Evolutionary conservation across 2,329 filamentous ascomycete genomes (phyloP), one percentile per base, ranked within the genome.

Genomic region (Penicillium occitanis): DNA sequence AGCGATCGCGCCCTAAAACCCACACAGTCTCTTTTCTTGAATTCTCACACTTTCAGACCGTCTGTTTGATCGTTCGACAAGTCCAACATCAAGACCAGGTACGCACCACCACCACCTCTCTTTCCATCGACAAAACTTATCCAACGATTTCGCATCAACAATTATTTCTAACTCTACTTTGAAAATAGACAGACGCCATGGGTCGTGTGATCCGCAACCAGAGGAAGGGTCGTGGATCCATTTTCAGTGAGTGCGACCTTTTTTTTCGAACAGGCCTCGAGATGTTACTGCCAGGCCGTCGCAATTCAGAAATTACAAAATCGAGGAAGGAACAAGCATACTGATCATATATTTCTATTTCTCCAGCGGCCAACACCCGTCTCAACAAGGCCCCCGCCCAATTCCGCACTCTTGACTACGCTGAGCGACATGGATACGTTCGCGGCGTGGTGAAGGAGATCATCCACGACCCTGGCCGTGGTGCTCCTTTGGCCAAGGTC

Each of bases 361-460:
- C 65, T 74, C 68, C 78, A 91, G 88, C 88, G 84, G 88, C 90
- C 82, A 87, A 91, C 85, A 93, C 91, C 84, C 90, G 91, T 84
- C 89, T 98, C 80, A 94, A 95, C 87, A 97, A 98, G 89, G 88
- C 90, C 71, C 91, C 92, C 72, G 92, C 94, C 80, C 91, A 96
- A 86, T 98, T 99, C 90, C 88, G 95, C 84, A 92, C 88, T 76
- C 91, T 97, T 88, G 95, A 99, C 83, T 99, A 88, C 83, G 89
- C 93, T 82, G 93, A 97, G 87, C 89, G 92, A 81, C 94, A 98
- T 88, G 95, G 95, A 78, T 99, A 99, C 87, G 86, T 96, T 80
- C 92, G 95, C 77, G 95, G 95, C 85, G 88, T 98, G 73, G 93
- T 99, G 81, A 97, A 95, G 89, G 92, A 98, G 80, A 97, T 98